Percentiles rank a stretch among this genome's conserved stretches.
Conservation (phyloP, 805 yeast species). For the Lachancea kluyveri region DNA sequence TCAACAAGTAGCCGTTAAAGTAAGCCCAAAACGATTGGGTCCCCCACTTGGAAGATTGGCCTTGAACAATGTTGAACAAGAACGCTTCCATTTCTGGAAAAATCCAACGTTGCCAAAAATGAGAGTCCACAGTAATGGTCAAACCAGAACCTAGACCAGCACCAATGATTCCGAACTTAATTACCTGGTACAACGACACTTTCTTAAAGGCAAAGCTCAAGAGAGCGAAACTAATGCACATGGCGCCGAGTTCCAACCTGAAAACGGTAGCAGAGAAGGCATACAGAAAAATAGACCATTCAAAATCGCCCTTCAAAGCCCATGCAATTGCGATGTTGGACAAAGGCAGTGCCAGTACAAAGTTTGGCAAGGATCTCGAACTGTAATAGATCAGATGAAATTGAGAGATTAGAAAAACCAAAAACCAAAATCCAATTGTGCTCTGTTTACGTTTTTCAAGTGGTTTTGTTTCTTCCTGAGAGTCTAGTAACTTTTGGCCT, state of each 20-base stretch:
- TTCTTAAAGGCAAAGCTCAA: constrained; percentile 42
- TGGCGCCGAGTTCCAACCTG: constrained; percentile 61
- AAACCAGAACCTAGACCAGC: constrained; percentile 42
- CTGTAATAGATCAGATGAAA: constrained; percentile 78
- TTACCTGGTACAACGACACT: constrained; percentile 35
- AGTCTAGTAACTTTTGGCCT: constrained; percentile 22
- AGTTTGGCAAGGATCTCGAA: constrained; percentile 86
- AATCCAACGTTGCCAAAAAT: constrained; percentile 60
- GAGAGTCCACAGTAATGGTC: constrained; percentile 56
- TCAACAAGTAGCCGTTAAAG: constrained; percentile 40
- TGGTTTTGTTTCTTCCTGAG: constrained; percentile 6
- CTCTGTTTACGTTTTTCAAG: constrained; percentile 12
- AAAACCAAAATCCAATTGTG: constrained; percentile 41
- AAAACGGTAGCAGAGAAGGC: constrained; percentile 63
- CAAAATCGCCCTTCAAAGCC: constrained; percentile 43
- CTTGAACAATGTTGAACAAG: constrained; percentile 67
- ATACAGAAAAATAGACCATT: constrained; percentile 44
- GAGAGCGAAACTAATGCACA: constrained; percentile 45
- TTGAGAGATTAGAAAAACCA: constrained; percentile 54
- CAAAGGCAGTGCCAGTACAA: constrained; percentile 67
- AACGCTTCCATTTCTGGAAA: constrained; percentile 76
- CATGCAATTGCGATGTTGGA: constrained; percentile 50
- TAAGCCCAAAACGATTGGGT: constrained; percentile 68
- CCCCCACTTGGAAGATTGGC: constrained; percentile 79
- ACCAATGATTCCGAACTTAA: constrained; percentile 43